Conservation (phyloP, 2,329 filamentous ascomycete species). For the Aspergillus sp. region DNA sequence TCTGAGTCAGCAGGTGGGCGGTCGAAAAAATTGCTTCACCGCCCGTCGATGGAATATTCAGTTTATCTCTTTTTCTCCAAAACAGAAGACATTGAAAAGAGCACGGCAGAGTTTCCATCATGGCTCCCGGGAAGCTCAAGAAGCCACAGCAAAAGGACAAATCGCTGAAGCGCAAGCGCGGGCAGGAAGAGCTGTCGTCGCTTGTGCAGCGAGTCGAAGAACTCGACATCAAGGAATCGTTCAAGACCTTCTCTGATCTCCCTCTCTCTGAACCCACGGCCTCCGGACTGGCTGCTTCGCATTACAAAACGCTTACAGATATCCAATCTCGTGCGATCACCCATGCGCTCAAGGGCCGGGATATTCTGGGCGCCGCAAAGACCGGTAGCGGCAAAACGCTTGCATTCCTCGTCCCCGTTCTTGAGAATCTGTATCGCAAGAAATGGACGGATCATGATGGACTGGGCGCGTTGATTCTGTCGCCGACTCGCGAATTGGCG, state of each 20-base stretch:
- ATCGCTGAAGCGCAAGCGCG: slow-evolving; percentile 41
- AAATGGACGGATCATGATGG: slow-evolving; percentile 90
- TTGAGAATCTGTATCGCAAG: slow-evolving; percentile 84
- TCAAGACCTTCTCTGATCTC: slow-evolving; percentile 70
- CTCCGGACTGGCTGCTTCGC: slow-evolving; percentile 71
- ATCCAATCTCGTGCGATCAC: slow-evolving; percentile 88
- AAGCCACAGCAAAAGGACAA: slow-evolving; percentile 22
- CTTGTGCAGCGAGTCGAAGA: slow-evolving; percentile 40
- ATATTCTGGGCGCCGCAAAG: slow-evolving; percentile 91
- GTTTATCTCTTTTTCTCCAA: slow-evolving; percentile 3
- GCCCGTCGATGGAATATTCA: slow-evolving; percentile 7
- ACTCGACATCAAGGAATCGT: slow-evolving; percentile 41
- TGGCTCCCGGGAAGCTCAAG: slow-evolving; percentile 29
- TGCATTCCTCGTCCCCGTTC: slow-evolving; percentile 81
- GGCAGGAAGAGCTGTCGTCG: slow-evolving; percentile 37
- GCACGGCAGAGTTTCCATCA: slow-evolving; percentile 11
- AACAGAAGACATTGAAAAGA: slow-evolving; percentile 5
- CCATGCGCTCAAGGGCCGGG: slow-evolving; percentile 72
- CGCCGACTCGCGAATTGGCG: slow-evolving; percentile 87
- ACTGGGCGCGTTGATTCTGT: slow-evolving; percentile 84
- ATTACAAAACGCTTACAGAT: slow-evolving; percentile 86
- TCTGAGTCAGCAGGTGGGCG: slow-evolving; percentile 29
- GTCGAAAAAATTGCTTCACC: slow-evolving; percentile 22
- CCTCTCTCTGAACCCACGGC: slow-evolving; percentile 77
- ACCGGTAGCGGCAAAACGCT: slow-evolving; percentile 94